A percentile compares a stretch with the other conserved stretches of the same genome.
These are phyloP conservation scores for Hymenochaete sp. DNA, from an alignment of 1,284 basidiomycete species.

Conservation along the genomic window DNA sequence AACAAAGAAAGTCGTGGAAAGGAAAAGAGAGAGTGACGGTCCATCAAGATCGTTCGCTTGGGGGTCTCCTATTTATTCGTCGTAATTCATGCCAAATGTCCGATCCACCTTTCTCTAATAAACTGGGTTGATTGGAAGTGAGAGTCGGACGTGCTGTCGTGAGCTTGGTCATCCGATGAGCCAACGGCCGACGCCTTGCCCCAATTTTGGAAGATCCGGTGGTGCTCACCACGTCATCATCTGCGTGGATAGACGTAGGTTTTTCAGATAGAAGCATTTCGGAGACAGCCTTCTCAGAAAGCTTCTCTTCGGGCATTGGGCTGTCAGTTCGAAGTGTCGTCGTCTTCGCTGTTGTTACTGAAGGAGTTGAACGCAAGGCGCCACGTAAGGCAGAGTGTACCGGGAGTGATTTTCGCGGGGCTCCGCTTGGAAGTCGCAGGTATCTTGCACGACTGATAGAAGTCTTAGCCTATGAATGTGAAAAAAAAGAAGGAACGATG, in stretches of 20 bases:
- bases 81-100: conserved; percentile 15
- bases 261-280: too few species aligned
- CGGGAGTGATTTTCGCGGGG: conserved; percentile 16
- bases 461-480: conserved; percentile 17
- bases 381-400: conserved; percentile 10
- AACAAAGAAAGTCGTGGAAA: not conserved
- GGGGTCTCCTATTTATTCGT: conserved; percentile 7
- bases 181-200: conserved; percentile 3
- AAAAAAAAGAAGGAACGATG: conserved; percentile 1
- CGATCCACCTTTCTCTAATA: conserved; percentile 1
- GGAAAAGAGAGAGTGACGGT: not conserved
- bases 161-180: conserved; percentile 7
- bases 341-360: conserved; percentile 12
- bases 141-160: conserved; percentile 3
- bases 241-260: conserved; percentile 1
- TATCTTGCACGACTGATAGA: conserved; percentile 50
- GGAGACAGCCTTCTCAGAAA: too few species aligned
- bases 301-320: not conserved
- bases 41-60: conserved; percentile 5
- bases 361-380: conserved; percentile 10
- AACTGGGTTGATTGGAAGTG: not conserved
- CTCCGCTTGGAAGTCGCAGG: conserved; percentile 49
- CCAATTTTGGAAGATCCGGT: conserved; percentile 7
- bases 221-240: conserved; percentile 7
- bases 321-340: conserved; percentile 8